These are phyloP conservation scores for Phytophthora pini DNA, from an alignment of 352 stramenopile genomes.

Conservation along the genomic window DNA sequence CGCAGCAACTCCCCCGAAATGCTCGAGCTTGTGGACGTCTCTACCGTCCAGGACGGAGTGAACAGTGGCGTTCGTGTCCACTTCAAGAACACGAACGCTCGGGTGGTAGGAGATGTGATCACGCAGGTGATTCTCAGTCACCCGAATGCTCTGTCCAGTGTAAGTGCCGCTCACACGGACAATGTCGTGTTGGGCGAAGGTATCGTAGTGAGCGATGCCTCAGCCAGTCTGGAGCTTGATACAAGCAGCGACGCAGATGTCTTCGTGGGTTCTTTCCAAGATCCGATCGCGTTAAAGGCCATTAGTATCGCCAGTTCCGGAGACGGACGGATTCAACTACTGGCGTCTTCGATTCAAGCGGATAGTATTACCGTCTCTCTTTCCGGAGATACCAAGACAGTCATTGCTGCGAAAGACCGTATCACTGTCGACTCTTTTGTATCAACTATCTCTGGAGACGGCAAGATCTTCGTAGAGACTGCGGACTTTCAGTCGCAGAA, in stretches of 20 bases:
- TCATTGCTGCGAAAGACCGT: conserved; percentile 11
- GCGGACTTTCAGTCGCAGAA: conserved; percentile 24
- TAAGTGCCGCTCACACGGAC: conserved; percentile 13
- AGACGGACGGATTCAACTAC: conserved; percentile 23
- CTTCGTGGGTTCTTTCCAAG: conserved; percentile 23
- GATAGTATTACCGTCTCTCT: conserved; percentile 12
- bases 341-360: conserved; percentile 34
- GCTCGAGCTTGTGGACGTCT: conserved; percentile 42
- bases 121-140: conserved; percentile 39
- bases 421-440: conserved; percentile 24
- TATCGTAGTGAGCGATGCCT: conserved; percentile 44
- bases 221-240: conserved; percentile 29
- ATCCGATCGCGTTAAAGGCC: conserved; percentile 16
- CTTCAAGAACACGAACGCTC: conserved; percentile 51
- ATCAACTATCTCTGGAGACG: conserved; percentile 24
- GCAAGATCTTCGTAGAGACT: conserved; percentile 35
- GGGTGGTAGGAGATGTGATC: conserved; percentile 34
- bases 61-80: conserved; percentile 39
- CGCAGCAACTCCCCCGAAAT: conserved; percentile 35
- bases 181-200: conserved; percentile 42
- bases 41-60: conserved; percentile 23
- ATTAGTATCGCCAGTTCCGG: conserved; percentile 27
- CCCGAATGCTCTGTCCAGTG: conserved; percentile 28
- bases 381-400: conserved; percentile 21
- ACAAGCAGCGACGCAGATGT: conserved; percentile 29